These are phyloP conservation scores for Tetradesmus obliquus DNA, from an alignment of 139 green algal species.

Conservation along the genomic window DNA sequence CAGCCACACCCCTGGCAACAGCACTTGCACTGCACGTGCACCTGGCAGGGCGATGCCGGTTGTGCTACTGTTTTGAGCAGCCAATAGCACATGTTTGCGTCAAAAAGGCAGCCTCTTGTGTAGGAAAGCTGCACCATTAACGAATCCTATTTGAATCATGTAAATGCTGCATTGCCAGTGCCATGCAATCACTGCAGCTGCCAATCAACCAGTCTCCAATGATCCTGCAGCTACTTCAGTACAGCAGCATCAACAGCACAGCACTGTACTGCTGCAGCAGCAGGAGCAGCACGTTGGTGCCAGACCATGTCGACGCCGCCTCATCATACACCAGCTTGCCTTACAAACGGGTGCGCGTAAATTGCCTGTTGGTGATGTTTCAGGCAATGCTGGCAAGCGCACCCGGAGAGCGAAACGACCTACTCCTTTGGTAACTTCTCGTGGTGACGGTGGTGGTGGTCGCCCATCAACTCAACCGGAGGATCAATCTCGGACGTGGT, in stretches of 20 bases:
- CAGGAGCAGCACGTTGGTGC: background rate
- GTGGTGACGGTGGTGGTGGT: constrained; percentile 26
- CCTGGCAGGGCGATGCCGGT: too few species aligned
- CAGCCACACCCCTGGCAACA: too few species aligned
- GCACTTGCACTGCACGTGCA: too few species aligned
- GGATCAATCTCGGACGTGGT: constrained; percentile 10
- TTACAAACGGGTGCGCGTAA: background rate
- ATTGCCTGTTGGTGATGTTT: background rate
- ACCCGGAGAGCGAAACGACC: background rate
- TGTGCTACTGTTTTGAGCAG: too few species aligned
- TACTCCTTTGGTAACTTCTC: background rate
- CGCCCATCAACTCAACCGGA: constrained; percentile 27
- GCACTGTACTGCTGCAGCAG: background rate
- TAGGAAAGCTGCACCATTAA: too few species aligned
- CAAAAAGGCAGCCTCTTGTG: too few species aligned
- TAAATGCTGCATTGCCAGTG: background rate
- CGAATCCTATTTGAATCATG: too few species aligned
- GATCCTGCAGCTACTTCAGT: background rate
- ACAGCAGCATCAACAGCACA: background rate
- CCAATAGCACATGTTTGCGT: too few species aligned
- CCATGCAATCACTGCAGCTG: background rate
- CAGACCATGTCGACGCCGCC: background rate
- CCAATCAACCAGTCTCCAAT: background rate
- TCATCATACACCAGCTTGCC: background rate
- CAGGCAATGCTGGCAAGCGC: background rate